These are phyloP conservation scores for Diaporthe helianthi DNA, from an alignment of 2,329 filamentous ascomycete genomes.

Conservation along the genomic window DNA sequence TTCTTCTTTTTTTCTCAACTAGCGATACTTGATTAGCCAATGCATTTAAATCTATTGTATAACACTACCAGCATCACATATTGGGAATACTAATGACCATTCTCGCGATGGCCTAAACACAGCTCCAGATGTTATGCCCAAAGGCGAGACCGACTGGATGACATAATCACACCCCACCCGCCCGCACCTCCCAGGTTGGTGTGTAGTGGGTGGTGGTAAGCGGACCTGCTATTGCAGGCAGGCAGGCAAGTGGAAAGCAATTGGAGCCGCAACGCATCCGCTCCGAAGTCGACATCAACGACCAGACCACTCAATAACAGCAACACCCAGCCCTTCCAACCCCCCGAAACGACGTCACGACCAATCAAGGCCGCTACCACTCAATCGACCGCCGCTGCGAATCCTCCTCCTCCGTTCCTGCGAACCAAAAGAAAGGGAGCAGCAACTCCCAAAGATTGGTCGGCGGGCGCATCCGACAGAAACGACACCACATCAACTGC, in stretches of 20 bases:
- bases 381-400: background rate
- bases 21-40: conserved; percentile 26
- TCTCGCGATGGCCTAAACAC: too few relatives aligned
- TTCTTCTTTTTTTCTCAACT: background rate
- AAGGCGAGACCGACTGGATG: background rate
- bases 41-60: background rate
- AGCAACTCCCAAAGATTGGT: background rate
- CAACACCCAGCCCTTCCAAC: background rate
- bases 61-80: background rate
- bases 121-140: too few relatives aligned
- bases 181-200: too few relatives aligned
- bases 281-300: background rate
- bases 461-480: conserved; percentile 5
- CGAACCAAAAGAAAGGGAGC: background rate
- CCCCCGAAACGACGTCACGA: background rate
- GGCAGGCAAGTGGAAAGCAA: background rate
- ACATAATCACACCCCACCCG: background rate
- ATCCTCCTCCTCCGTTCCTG: too few relatives aligned
- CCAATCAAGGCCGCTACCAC: accelerated
- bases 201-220: too few relatives aligned
- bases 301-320: background rate
- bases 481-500: background rate
- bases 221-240: background rate
- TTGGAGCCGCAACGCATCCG: conserved; percentile 14
- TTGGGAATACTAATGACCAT: too few relatives aligned